Conservation (phyloP, 768 basidiomycete species). For the Naematelia encephala region DNA sequence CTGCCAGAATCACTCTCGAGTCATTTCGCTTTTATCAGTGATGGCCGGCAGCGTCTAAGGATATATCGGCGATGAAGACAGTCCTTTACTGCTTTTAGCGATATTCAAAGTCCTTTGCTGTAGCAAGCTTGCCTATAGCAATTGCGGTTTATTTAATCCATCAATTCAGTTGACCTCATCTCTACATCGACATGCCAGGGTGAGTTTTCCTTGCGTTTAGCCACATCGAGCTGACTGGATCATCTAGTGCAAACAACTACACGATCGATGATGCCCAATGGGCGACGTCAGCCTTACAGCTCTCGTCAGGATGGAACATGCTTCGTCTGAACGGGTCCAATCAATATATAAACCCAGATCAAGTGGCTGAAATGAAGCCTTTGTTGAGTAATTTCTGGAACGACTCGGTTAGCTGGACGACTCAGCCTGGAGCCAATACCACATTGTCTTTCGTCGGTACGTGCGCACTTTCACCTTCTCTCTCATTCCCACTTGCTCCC, state of each 20-base stretch:
- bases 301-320: constrained; percentile 43
- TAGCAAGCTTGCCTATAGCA: too few relatives aligned
- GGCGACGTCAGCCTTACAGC: constrained; percentile 20
- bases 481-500: neutral
- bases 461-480: neutral
- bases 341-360: constrained; percentile 18
- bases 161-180: too few relatives aligned
- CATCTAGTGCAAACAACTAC: constrained; percentile 12
- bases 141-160: too few relatives aligned
- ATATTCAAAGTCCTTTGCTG: too few relatives aligned
- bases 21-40: too few relatives aligned
- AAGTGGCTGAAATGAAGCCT: constrained; percentile 19
- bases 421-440: constrained; percentile 8
- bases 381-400: constrained; percentile 28
- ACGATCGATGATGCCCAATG: constrained; percentile 42
- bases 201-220: too few relatives aligned
- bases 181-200: too few relatives aligned
- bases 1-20: too few relatives aligned
- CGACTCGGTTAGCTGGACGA: constrained; percentile 31
- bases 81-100: too few relatives aligned
- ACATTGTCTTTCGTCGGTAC: constrained; percentile 28
- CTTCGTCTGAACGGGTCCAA: constrained; percentile 20
- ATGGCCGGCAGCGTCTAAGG: too few relatives aligned
- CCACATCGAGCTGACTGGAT: too few relatives aligned
- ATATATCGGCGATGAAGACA: too few relatives aligned